phyloP scores from a whole-genome alignment of 2,329 filamentous ascomycete species.

The Coniella lustricola region DNA sequence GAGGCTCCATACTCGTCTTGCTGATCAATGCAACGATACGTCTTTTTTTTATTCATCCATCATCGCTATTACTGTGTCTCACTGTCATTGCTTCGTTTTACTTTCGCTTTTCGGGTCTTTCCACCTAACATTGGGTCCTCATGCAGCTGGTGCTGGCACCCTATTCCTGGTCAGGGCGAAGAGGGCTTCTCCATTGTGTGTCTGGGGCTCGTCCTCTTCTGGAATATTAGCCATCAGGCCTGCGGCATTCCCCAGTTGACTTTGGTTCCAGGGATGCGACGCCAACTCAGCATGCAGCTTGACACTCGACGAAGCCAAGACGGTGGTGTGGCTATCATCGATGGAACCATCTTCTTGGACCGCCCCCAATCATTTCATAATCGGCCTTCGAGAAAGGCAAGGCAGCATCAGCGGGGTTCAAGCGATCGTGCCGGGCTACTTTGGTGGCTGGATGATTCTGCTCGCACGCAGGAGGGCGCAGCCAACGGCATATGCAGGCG shows the following conservation, averaged over 20 bases:
- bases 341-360: neutral
- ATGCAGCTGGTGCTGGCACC: too few species aligned
- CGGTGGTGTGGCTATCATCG: neutral
- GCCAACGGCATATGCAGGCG: constrained; percentile 4
- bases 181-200: neutral
- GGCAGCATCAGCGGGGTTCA: neutral
- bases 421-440: neutral
- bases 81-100: neutral
- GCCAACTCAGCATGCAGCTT: constrained; percentile 5
- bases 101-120: neutral
- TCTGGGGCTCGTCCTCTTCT: neutral
- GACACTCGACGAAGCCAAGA: neutral
- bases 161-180: too few species aligned
- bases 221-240: neutral
- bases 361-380: neutral
- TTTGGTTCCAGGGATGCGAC: neutral
- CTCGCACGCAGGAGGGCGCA: neutral
- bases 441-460: neutral
- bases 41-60: neutral
- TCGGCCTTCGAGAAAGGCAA: neutral
- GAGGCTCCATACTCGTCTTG: constrained; percentile 4
- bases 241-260: neutral
- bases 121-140: neutral
- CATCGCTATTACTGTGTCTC: too few species aligned
- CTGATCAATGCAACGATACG: constrained; percentile 2